phyloP scores from a whole-genome alignment of 2,329 filamentous ascomycete genomes.

The Blastomyces parvus region DNA sequence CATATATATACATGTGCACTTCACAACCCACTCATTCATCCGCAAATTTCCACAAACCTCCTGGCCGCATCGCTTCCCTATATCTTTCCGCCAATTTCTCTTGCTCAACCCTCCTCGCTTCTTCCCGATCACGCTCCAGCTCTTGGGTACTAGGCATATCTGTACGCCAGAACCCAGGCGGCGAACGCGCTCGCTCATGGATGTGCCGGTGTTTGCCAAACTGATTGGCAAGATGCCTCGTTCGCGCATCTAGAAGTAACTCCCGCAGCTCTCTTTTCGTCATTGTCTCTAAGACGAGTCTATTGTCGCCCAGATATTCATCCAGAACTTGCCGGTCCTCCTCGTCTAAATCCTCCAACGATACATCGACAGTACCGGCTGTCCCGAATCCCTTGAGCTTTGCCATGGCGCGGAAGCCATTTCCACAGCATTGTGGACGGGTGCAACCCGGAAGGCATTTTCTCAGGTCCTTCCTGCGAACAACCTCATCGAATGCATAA shows the following conservation, averaged over 20 bases:
- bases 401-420: conserved; percentile 59
- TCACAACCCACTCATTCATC: conserved; percentile 54
- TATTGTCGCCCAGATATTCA: conserved; percentile 46
- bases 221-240: conserved; percentile 60
- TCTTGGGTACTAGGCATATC: conserved; percentile 90
- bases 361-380: conserved; percentile 28
- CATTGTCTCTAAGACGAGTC: conserved; percentile 39
- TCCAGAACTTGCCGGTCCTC: conserved; percentile 33
- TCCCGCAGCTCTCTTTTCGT: conserved; percentile 52
- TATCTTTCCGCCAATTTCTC: conserved; percentile 62
- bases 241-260: conserved; percentile 65
- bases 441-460: conserved; percentile 65
- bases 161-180: conserved; percentile 81
- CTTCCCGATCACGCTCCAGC: conserved; percentile 52
- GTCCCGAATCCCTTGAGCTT: conserved; percentile 27
- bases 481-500: conserved; percentile 65
- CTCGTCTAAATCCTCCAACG: conserved; percentile 22
- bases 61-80: conserved; percentile 67
- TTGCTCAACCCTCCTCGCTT: conserved; percentile 55
- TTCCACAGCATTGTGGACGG: conserved; percentile 66
- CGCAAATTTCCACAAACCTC: conserved; percentile 68
- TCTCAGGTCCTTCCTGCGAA: conserved; percentile 60
- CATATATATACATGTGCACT: background rate
- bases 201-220: conserved; percentile 69
- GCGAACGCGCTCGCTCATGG: conserved; percentile 60